Base-by-base conservation (phyloP, 208 protist genomes). In the Crithidia sp. region DNA sequence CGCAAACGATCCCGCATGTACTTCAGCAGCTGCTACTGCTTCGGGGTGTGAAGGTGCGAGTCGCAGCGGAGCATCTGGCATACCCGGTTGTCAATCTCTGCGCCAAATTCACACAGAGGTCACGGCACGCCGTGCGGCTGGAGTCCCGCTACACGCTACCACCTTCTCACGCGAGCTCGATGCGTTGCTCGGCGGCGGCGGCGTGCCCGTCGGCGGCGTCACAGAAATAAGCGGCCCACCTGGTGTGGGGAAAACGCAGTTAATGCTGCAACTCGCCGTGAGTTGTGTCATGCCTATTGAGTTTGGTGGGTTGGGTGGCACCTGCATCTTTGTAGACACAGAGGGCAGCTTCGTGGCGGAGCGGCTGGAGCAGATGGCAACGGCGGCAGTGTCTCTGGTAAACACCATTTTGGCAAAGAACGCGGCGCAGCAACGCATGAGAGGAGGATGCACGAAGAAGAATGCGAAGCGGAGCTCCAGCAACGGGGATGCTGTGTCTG, bases 211-310 rank as follows among this genome's bases (percentile, higher is more conserved):
- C 2, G 81, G 82, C 0, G 45, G 65, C 10, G 76, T 98, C 8
- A 94, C 88, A 7, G 94, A 98, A 74, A 19, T 98, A 8, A 85
- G 83, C 40, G 96, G 96, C 5, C 84, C 91, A 7, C 96, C 96
- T 14, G 96, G 96, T 5, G 90, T 89, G 7, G 96, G 96, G 19
- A 98, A 98, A 67, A 98, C 96, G 40, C 96, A 98, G 74, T 37
- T 97, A 44, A 69, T 89, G 14, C 80, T 97, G 81, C 96, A 98
- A 60, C 78, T 98, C 7, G 87, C 92, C 44, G 87, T 97, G 44
- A 91, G 75, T 68, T 89, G 79, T 28, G 68, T 74, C n/a, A 72
- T 97, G 40, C 93, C 94, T 10, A 37, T 39, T 0, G 67, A 71
- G 37, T 80, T 98, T 7, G 91, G 89, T 50, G 96, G 96, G 5